phyloP scores from a whole-genome alignment of 805 yeast species.

The Sungouiozyma intestinalis region DNA sequence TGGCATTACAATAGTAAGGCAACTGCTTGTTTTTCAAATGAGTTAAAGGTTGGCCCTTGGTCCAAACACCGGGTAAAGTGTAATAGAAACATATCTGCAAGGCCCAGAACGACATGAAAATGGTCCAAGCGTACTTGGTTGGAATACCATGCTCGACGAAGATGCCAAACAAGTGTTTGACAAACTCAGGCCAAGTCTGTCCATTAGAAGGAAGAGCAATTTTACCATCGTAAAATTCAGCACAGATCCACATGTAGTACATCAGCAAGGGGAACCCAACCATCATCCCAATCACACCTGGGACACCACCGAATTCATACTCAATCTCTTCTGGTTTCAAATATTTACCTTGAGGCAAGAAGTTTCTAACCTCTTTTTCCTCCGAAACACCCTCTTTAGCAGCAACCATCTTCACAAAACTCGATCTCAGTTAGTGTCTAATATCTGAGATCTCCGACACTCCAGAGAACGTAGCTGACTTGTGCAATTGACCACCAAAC shows the following conservation, averaged over 20 bases:
- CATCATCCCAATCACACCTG: slow-evolving; percentile 87
- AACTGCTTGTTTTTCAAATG: slow-evolving; percentile 73
- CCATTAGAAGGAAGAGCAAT: slow-evolving; percentile 64
- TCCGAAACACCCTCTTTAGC: background rate
- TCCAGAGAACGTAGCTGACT: no score
- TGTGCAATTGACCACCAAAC: no score
- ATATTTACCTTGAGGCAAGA: slow-evolving; percentile 31
- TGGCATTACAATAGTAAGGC: slow-evolving; percentile 90
- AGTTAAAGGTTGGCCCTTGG: slow-evolving; percentile 84
- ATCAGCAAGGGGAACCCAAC: slow-evolving; percentile 82
- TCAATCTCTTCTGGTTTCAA: slow-evolving; percentile 45
- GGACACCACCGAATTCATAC: slow-evolving; percentile 89
- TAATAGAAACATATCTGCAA: slow-evolving; percentile 68
- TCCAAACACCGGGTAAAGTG: slow-evolving; percentile 86
- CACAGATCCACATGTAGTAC: slow-evolving; percentile 95
- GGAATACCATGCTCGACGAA: slow-evolving; percentile 50
- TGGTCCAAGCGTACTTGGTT: slow-evolving; percentile 47
- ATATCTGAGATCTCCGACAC: no score
- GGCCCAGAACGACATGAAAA: slow-evolving; percentile 60
- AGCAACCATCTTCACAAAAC: background rate
- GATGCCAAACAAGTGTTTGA: slow-evolving; percentile 33
- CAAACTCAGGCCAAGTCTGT: slow-evolving; percentile 41
- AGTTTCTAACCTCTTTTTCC: slow-evolving; percentile 2
- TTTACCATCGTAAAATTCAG: slow-evolving; percentile 64
- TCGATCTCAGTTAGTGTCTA: no score